phyloP scores from a whole-genome alignment of 73 alveolate species.

The Loxodes magnus region DNA sequence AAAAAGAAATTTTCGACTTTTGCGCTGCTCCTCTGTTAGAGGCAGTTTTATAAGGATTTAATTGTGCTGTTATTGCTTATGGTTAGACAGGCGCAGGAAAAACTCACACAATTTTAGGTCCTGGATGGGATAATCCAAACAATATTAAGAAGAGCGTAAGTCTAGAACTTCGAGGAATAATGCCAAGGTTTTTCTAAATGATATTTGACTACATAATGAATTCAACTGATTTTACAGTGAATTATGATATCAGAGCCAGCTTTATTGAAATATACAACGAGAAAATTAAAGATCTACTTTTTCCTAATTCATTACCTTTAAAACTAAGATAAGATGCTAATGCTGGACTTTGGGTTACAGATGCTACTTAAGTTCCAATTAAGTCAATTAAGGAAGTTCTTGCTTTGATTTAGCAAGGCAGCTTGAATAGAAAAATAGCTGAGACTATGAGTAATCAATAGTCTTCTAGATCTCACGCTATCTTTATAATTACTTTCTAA shows the following conservation, averaged over 20 bases:
- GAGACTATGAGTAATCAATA: conserved; percentile 49
- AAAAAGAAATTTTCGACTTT: conserved; percentile 5
- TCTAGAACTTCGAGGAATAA: conserved; percentile 49
- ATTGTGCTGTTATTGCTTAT: conserved; percentile 26
- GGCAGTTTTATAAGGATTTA: conserved; percentile 15
- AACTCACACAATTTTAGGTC: conserved; percentile 27
- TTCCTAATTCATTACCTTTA: conserved; percentile 12
- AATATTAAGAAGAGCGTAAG: background rate
- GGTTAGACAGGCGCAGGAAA: conserved; percentile 43
- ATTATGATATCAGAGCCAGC: conserved; percentile 60
- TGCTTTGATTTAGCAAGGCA: conserved; percentile 41
- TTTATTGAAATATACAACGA: conserved; percentile 84
- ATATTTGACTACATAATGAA: conserved; percentile 56
- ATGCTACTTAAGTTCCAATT: conserved; percentile 12
- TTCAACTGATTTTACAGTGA: conserved; percentile 22
- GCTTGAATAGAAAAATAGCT: conserved; percentile 48
- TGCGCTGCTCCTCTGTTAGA: background rate
- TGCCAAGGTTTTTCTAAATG: conserved; percentile 73
- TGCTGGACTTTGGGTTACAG: conserved; percentile 25
- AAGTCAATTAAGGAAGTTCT: conserved; percentile 35
- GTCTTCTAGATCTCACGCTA: conserved; percentile 63
- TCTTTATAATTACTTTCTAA: conserved; percentile 48
- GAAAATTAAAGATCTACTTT: conserved; percentile 74
- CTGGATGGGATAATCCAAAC: conserved; percentile 4
- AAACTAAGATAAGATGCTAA: conserved; percentile 17